phyloP scores from a whole-genome alignment of 345 rosid species.

The Bretschneidera sinensis region DNA sequence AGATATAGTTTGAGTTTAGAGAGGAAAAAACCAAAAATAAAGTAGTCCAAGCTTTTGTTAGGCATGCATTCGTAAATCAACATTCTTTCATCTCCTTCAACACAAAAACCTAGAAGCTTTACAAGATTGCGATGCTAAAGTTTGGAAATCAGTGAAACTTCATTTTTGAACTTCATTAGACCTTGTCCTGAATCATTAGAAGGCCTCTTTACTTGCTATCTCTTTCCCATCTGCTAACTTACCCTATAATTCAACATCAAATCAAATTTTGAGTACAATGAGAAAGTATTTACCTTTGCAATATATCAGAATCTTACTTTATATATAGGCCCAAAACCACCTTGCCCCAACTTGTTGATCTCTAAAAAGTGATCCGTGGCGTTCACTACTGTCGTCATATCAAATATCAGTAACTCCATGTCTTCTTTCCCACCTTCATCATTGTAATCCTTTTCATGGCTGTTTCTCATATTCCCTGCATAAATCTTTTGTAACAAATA shows the following conservation, averaged over 20 bases:
- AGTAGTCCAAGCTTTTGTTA: slow-evolving; percentile 39
- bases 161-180: slow-evolving; percentile 12
- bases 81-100: slow-evolving; percentile 34
- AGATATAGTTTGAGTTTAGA: too few relatives aligned
- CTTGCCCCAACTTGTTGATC: slow-evolving; percentile 15
- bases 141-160: slow-evolving; percentile 20
- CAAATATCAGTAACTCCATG: slow-evolving; percentile 4
- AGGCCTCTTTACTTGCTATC: slow-evolving; percentile 23
- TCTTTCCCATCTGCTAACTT: slow-evolving; percentile 8
- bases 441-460: too few relatives aligned
- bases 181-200: slow-evolving; percentile 19
- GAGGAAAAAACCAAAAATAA: too few relatives aligned
- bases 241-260: neutral
- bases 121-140: slow-evolving; percentile 44
- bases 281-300: neutral
- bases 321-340: slow-evolving; percentile 32
- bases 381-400: slow-evolving; percentile 1
- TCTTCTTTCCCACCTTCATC: neutral
- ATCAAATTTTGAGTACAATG: neutral
- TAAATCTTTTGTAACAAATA: too few relatives aligned
- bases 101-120: slow-evolving; percentile 35
- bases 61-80: slow-evolving; percentile 45
- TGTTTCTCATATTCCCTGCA: too few relatives aligned
- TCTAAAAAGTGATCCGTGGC: slow-evolving; percentile 9
- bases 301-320: slow-evolving; percentile 11